Evolutionary conservation across 768 basidiomycete species (phyloP), one percentile per base, ranked within the genome.

Genomic region (Rhodotorula diobovata): DNA sequence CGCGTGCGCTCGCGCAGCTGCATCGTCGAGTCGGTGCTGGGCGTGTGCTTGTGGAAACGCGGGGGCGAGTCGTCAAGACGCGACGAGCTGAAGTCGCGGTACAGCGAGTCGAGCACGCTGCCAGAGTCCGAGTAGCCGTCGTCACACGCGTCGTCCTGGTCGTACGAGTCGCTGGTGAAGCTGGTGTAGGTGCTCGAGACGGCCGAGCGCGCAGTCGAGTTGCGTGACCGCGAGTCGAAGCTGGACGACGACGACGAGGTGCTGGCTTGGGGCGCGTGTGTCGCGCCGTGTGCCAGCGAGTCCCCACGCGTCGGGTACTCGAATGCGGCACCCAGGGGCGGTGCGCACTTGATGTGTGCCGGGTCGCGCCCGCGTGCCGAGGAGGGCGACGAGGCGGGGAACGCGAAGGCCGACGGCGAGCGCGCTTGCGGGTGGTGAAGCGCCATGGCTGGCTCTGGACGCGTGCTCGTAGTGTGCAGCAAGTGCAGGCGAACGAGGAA

Each of bases 41-140:
- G 7, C 34, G 34, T 56, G 55, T 28, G 63, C 39, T 30, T 10
- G n/a, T 30, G 51, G 51, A 53, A 53, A 15, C 51, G 51, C 51
- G 51, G 51, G 12, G 51, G 51, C 51, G 51, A 53, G n/a, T 53
- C 51, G 23, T 59, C 57, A 63, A 15, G 34, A 53, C 43, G 41
- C 32, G 39, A 12, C 66, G 53, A 11, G 63, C n/a, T 35, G 4
- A 25, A 20, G 21, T 50, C 37, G 23, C 53, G 59, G 59, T 65
- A 63, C n/a, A 70, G 46, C 9, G 66, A 55, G 54, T 71, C 70
- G 43, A 71, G 55, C 15, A 71, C 58, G 60, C 70, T 71, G 46
- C 39, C 51, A 1, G 46, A 54, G 41, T 61, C 61, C 21, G 45
- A 43, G n/a, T 66, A 63, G 51, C 60, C 58, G 63, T 64, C 62